phyloP scores from a whole-genome alignment of 208 protist genomes.

The Phytomonas sp. region DNA sequence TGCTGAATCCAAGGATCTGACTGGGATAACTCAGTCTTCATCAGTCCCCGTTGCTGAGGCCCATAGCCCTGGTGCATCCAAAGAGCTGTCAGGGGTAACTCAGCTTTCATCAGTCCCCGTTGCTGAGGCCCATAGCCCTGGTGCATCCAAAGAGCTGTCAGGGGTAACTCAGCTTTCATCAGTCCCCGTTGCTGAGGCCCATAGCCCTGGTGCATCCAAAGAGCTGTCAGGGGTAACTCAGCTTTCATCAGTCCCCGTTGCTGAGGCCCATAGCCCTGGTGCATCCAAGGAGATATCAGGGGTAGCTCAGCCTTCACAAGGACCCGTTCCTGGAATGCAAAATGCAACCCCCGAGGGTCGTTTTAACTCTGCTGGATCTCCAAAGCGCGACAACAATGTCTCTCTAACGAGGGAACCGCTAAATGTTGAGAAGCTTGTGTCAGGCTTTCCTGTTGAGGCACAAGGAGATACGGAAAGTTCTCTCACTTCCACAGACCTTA shows the following conservation, averaged over 20 bases:
- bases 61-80: too few species aligned
- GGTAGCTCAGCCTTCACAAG: neutral
- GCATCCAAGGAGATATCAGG: neutral
- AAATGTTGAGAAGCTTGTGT: neutral
- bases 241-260: too few species aligned
- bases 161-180: neutral
- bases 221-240: too few species aligned
- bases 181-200: neutral
- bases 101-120: too few species aligned
- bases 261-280: neutral
- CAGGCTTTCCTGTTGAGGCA: neutral
- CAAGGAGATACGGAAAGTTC: neutral
- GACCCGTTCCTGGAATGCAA: neutral
- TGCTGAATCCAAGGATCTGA: too few species aligned
- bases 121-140: neutral
- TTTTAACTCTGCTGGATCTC: neutral
- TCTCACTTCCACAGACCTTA: neutral
- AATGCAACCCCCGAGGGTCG: neutral
- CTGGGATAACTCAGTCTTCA: too few species aligned
- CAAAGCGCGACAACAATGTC: neutral
- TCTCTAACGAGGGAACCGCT: too few species aligned
- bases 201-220: too few species aligned
- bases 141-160: neutral
- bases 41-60: too few species aligned
- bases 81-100: too few species aligned